These are phyloP conservation scores for Papiliotrema laurentii DNA, from an alignment of 1,284 basidiomycete species.

Conservation along the genomic window DNA sequence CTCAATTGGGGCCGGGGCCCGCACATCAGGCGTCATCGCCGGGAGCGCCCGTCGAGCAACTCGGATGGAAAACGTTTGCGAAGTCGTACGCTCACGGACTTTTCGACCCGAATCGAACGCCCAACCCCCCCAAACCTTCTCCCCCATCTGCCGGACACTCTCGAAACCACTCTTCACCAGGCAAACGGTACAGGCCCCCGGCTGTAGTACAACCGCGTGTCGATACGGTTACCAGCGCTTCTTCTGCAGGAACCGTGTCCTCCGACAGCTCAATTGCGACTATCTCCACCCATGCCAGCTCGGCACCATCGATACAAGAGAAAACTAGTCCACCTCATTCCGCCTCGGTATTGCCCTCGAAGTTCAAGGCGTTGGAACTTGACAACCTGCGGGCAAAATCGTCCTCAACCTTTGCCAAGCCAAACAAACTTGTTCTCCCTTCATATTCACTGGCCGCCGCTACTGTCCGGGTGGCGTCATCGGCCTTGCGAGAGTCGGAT, in stretches of 20 bases:
- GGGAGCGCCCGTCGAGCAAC: conserved; percentile 3
- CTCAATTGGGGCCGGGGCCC: neutral
- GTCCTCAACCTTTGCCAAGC: neutral
- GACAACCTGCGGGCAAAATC: conserved; percentile 13
- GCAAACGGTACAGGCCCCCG: conserved; percentile 14
- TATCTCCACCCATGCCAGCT: conserved; percentile 1
- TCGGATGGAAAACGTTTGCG: conserved; percentile 66
- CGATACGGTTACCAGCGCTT: conserved; percentile 5
- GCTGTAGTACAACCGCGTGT: conserved; percentile 1
- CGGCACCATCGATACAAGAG: neutral
- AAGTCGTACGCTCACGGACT: conserved; percentile 67
- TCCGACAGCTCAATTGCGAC: conserved; percentile 5
- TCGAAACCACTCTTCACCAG: conserved; percentile 22
- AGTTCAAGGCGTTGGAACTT: conserved; percentile 23
- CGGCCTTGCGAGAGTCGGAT: conserved; percentile 27
- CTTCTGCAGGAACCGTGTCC: conserved; percentile 2
- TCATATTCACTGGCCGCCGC: conserved; percentile 60
- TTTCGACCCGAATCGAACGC: conserved; percentile 74
- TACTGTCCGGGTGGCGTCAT: conserved; percentile 70
- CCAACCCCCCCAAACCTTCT: conserved; percentile 55
- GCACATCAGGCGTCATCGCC: neutral
- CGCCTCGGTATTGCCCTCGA: conserved; percentile 15
- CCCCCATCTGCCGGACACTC: conserved; percentile 17
- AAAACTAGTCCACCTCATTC: conserved; percentile 6
- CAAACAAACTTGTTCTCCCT: conserved; percentile 29